Base-by-base conservation (phyloP, 805 yeast species). In the Grigorovia transvaalensis region DNA sequence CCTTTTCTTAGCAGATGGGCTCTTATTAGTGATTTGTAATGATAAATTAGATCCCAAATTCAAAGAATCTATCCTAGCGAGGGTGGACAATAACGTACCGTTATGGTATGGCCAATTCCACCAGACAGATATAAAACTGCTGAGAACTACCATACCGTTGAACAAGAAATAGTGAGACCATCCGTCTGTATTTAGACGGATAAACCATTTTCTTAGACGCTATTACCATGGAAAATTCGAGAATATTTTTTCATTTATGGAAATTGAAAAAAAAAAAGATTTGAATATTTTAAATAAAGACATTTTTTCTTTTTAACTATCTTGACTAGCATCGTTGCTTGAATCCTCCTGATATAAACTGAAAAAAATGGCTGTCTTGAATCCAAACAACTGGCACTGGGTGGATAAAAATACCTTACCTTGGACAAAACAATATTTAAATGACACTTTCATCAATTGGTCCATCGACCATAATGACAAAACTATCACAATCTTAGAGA, bases 341-440 rank as follows among this genome's bases (percentile, higher is more conserved):
- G 27, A 23, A 23, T 6, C 27, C 9, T 41, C 19, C 44, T 19
- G 2, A 13, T 19, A 41, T 19, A 15, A 11, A 20, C 29, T 9
- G 23, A 30, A 13, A 45, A 50, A 11, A 1, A 81, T 81, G 86
- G 85, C 79, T 50, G 86, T 82, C 42, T 79, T 80, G 61, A 82
- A 82, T 72, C 86, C 86, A 40, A 81, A 81, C 67, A 81, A 81
- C 75, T 81, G 87, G 87, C 87, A 81, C 70, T 81, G 87, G 87
- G 82, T 81, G 27, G 84, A 81, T 59, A 81, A 77, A 59, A 81
- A 81, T 69, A 80, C 85, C 54, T 72, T 81, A 47, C 79, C 82
- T 51, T 81, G 86, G 86, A 72, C 83, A 18, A 75, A 75, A 57
- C 64, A 65, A 13, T 81, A 81, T 63, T 70, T 81, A 53, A 62